Base-by-base conservation (phyloP, 2,329 filamentous ascomycete genomes). In the Stagonosporopsis chrysanthemi region DNA sequence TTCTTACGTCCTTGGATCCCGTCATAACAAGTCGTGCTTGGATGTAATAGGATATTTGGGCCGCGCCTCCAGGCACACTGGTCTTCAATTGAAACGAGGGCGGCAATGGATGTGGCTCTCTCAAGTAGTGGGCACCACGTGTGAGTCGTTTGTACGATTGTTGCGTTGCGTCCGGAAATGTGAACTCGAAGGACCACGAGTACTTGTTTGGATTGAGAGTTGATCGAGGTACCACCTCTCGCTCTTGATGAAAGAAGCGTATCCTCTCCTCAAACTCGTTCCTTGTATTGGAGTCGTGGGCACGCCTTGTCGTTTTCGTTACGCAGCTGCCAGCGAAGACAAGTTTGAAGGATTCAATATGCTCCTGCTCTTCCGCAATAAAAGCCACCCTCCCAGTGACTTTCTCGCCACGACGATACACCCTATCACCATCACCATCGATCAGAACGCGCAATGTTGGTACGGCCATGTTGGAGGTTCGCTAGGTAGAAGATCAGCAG, bases 161-260 rank as follows among this genome's bases (percentile, higher is more conserved):
- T 40, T 69, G 63, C 0, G 74, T 76, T n/a, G 52, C 53, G 4
- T 68, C 62, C 19, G 74, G 74, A 43, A 76, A 74, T 14, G 61
- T 61, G 60, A 75, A 76, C n/a, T 72, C 68, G 53, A 77, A 76
- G 1, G 63, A 46, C 72, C 73, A 76, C 8, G 62, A 67, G 24
- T 73, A 66, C 38, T 75, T 74, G 26, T 68, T 68, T 14, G 67
- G 48, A n/a, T 38, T 51, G 11, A 73, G 56, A 15, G 50, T 63
- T 4, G 60, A 56, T n/a, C 48, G 52, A 5, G 64, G 51, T 14
- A 70, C 53, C 1, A 75, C 29, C 11, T 63, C 55, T 33, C 67
- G 65, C 48, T 73, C 71, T 35, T 64, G 57, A 23, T 63, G 65
- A 65, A 75, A 77, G 14, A 75, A 63, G 4, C 62, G 52, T 29